Conservation (phyloP, 148 eudicot genomes). For the Rhododendron griersonianum region DNA sequence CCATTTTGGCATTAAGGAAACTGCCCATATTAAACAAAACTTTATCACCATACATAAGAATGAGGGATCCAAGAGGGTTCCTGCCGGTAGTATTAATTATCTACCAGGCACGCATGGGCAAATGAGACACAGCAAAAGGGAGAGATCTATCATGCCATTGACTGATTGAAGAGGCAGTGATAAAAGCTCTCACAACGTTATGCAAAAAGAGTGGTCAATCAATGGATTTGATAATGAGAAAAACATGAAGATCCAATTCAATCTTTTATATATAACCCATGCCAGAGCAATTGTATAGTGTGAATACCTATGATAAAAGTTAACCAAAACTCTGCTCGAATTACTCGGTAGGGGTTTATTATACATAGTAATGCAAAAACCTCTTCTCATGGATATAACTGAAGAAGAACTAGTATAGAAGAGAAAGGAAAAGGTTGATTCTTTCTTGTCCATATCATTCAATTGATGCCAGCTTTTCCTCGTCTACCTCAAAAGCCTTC, state of each 20-base stretch:
- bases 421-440: neutral
- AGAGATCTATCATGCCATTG: neutral
- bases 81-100: neutral
- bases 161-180: neutral
- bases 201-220: neutral
- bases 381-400: neutral
- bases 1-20: neutral
- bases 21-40: neutral
- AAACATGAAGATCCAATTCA: neutral
- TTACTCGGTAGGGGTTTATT: no score
- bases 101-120: neutral
- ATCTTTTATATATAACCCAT: neutral
- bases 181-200: neutral
- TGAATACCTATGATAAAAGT: neutral
- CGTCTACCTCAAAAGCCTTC: slow-evolving; percentile 91
- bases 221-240: neutral
- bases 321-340: neutral
- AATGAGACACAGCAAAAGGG: neutral
- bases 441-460: slow-evolving; percentile 31
- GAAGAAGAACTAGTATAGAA: neutral
- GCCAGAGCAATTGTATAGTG: neutral
- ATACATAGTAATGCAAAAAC: neutral
- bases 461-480: slow-evolving; percentile 67
- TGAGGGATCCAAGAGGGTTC: neutral
- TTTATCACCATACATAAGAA: neutral